Evolutionary conservation across 768 basidiomycete species (phyloP), one percentile per base, ranked within the genome.

Genomic region (Lactifluus subvellereus): DNA sequence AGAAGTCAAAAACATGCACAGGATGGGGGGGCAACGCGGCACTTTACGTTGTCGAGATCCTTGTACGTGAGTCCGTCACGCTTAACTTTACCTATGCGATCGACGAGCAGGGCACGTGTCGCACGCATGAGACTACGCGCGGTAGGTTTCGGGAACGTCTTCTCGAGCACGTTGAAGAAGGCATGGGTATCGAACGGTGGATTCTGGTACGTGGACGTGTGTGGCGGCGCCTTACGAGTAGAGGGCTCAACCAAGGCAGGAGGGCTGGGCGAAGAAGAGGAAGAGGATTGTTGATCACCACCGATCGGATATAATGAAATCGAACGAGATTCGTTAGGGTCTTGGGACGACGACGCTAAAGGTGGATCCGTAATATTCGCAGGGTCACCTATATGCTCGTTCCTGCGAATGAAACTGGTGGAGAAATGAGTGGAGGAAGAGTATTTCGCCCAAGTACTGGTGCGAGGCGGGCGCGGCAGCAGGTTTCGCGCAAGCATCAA

Each of bases 111-210:
- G 0, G 89, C 91, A 40, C 89, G 78, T 11, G 88, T 91, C 2
- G 90, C 91, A 2, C 87, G 84, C 91, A 92, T 94, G 58, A 94
- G 81, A 69, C 84, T 85, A 45, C 83, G 82, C 13, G 91, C 90
- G 0, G 87, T 86, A 3, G 82, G 80, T 0, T 85, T 84, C 0
- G 90, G 83, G 69, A 94, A 93, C 0, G 85, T 84, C 72, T 80
- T 82, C 68, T 91, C 88, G 51, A 94, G 77, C 1, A 80, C 85
- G 27, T 71, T 69, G 66, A 91, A 87, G 76, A 94, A 92, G 3
- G 80, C 77, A 73, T 94, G 87, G 2, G 91, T 94, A 69, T 94
- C 81, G 71, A 94, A 94, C 0, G 91, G 91, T 8, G 91, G 90
- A 38, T 79, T 81, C 16, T 82, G 72, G 71, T 88, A 87, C 14